Base-by-base conservation (phyloP, 2,329 filamentous ascomycete genomes). In the Colletotrichum somersetense region DNA sequence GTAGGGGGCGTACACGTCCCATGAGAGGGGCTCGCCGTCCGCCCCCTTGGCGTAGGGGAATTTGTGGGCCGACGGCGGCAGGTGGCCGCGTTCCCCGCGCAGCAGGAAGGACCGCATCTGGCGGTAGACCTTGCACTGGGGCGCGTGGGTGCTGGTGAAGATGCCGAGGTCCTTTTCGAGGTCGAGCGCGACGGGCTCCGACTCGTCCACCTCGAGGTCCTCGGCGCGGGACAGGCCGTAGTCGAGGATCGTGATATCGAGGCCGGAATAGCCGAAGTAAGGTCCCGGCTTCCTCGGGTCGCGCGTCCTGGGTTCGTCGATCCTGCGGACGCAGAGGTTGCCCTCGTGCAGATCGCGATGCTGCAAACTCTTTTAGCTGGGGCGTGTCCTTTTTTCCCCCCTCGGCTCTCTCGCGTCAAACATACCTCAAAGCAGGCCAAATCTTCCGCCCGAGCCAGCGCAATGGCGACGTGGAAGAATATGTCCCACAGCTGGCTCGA, bases 301-400 rank as follows among this genome's bases (percentile, higher is more conserved):
- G 44, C 78, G 79, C 2, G 80, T 75, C 11, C 76, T 76, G 0
- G 83, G 76, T 3, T 82, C 75, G 3, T 81, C 77, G 0, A 82
- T 79, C 64, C 83, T 84, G 4, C 85, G 84, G 59, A 91, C 84
- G 73, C 90, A 91, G 20, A 92, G 79, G 74, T 92, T 91, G 5
- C 89, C 89, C 74, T 92, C 89, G 75, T 92, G 90, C 5, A 92
- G 82, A 75, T 92, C 90, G 7, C 90, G 88, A 75, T 92, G 90
- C 88, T 91, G 72, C 7, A 57, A 23, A 62, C 16, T 40, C 38
- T 6, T 42, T 23, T 20, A 46, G 14, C 46, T 8, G 26, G 26
- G 26, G 11, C 12, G 52, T 53, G 30, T 5, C 30, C 30, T 4
- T 30, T 3, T 5, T 20, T 26, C 26, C 26, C 26, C 26, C 5